Evolutionary conservation across 140 eudicot species (phyloP), one percentile per base, ranked within the genome.

Genomic region (Erigeron philadelphicus): DNA sequence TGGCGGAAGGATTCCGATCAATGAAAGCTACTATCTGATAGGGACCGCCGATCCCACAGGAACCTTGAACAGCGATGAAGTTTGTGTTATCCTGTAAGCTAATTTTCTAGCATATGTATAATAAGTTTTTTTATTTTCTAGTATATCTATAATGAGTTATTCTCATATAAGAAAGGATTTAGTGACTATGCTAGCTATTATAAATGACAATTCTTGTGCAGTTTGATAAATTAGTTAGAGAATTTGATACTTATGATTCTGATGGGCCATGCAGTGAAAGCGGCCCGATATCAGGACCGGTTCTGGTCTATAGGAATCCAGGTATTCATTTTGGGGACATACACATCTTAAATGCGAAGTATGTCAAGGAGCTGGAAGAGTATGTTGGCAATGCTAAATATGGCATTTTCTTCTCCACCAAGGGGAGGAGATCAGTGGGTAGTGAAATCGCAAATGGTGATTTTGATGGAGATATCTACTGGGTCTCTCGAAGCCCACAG

Each of bases 31-130:
- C 48, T 92, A 92, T 64, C 45, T 92, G 21, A 88, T 84, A 75
- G 98, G 98, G 47, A 92, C 98, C 1, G 79, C 92, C 38, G 98
- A 92, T 70, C 98, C 96, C 1, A 92, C 96, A 2, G 86, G 86
- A 48, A 42, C 64, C 18, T 71, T 92, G 38, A 70, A 92, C 10
- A 65, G 61, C 31, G 72, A 84, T 64, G 81, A 92, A 92, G 96
- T 92, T 63, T 88, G 92, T 16, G 61, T 88, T 72, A 88, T 92
- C 55, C 88, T 80, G 98, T 92, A 88, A 17, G 92, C 68, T 12
- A 70, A 21, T 3, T 55, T 61, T 58, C 66, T 53, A 76, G 17
- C 48, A 38, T 13, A 21, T 44, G 21, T 48, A 65, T 40, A 31
- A 25, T 64, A 65, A 21, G 19, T 68, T 0, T 21, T 21, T 12